Percentiles rank a stretch among this genome's conserved stretches.
These are phyloP conservation scores for Circinella minor DNA, from an alignment of 371 early-diverging fungal species.

Conservation along the genomic window DNA sequence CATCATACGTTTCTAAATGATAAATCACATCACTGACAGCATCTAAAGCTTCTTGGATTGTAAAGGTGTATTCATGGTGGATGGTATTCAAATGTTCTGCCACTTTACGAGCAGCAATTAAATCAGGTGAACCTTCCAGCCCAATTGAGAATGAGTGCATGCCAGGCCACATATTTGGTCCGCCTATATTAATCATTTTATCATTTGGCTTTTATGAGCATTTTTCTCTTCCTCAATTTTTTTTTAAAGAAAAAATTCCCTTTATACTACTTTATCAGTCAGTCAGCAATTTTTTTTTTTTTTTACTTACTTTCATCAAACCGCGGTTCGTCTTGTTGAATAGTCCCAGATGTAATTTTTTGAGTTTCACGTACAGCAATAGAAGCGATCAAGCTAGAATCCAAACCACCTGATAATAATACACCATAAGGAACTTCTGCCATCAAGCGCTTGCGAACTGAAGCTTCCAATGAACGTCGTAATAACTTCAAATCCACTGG, in stretches of 20 bases:
- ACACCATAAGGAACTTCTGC: slow-evolving; percentile 97
- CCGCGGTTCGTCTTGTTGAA: slow-evolving; percentile 57
- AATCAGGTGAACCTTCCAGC: slow-evolving; percentile 92
- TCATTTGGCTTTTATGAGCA: not conserved
- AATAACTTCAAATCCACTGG: slow-evolving; percentile 71
- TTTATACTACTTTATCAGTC: slow-evolving; percentile 4
- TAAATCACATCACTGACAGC: slow-evolving; percentile 94
- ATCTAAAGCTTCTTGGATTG: slow-evolving; percentile 94
- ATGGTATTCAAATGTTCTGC: slow-evolving; percentile 87
- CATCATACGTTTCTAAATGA: slow-evolving; percentile 97
- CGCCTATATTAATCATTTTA: slow-evolving; percentile 31
- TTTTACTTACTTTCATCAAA: slow-evolving; percentile 68
- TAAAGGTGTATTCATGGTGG: slow-evolving; percentile 96
- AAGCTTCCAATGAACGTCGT: slow-evolving; percentile 78
- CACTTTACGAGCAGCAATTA: slow-evolving; percentile 88
- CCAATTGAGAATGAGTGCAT: slow-evolving; percentile 97
- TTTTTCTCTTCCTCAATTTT: too few relatives aligned
- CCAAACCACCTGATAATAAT: slow-evolving; percentile 92
- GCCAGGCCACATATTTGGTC: slow-evolving; percentile 74
- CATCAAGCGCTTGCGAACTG: slow-evolving; percentile 96
- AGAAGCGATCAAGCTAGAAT: slow-evolving; percentile 92
- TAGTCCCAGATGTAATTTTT: slow-evolving; percentile 51
- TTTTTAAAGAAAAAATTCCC: too few relatives aligned
- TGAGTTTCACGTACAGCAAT: slow-evolving; percentile 87
- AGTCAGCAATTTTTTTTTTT: not conserved